phyloP scores from a whole-genome alignment of 257 asterid genomes.

The Solanum pennellii region DNA sequence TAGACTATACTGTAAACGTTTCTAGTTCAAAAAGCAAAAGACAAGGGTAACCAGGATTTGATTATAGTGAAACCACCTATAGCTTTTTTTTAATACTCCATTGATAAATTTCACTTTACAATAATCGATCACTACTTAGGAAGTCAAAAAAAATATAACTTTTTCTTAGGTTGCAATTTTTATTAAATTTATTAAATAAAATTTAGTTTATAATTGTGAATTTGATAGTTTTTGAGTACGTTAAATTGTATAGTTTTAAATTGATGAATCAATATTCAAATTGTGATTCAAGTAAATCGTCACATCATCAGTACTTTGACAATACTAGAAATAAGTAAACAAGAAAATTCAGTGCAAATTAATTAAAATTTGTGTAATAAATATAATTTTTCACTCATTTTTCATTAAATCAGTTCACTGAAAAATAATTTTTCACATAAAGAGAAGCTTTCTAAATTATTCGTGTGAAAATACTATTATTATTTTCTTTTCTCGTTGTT shows the following conservation, averaged over 20 bases:
- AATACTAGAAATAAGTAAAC: neutral
- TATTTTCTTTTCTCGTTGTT: rapidly evolving
- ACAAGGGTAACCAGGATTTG: neutral
- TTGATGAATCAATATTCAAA: neutral
- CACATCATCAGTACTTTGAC: neutral
- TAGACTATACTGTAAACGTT: neutral
- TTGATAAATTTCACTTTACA: neutral
- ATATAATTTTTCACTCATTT: too few species aligned
- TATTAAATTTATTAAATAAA: neutral
- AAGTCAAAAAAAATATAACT: neutral
- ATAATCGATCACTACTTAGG: neutral
- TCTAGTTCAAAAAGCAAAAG: neutral
- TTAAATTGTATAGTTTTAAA: neutral
- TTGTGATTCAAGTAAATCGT: neutral
- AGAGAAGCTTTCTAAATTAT: too few species aligned
- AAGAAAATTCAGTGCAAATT: rapidly evolving
- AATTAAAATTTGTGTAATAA: too few species aligned
- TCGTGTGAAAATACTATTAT: neutral
- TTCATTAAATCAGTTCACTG: too few species aligned
- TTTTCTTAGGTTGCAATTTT: neutral
- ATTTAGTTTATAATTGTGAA: neutral
- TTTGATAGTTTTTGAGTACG: neutral
- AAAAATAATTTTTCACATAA: neutral
- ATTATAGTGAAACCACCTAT: neutral
- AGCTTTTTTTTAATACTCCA: neutral